phyloP scores from a whole-genome alignment of 441 rosid species.

The Bruguiera hainesii region DNA sequence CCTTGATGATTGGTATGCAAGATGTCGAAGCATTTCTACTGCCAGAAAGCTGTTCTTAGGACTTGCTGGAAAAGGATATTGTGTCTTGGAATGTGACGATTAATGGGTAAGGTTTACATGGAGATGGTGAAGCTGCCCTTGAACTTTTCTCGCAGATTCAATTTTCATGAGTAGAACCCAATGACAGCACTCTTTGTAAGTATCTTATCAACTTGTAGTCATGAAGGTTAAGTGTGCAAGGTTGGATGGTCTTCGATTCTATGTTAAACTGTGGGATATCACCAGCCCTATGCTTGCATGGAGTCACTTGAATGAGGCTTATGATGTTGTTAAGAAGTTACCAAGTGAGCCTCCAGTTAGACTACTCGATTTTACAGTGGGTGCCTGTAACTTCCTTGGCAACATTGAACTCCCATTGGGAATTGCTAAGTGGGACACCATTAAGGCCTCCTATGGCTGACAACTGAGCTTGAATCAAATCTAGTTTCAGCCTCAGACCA shows the following conservation, averaged over 20 bases:
- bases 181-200: constrained; percentile 51
- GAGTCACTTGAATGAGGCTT: constrained; percentile 61
- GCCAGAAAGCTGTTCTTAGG: constrained; percentile 50
- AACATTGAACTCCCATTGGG: constrained; percentile 38
- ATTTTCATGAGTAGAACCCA: constrained; percentile 40
- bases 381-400: constrained; percentile 36
- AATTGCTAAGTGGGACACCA: no score
- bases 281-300: constrained; percentile 69
- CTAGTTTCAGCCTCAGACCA: no score
- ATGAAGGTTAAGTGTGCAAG: constrained; percentile 54
- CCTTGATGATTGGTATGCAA: constrained; percentile 58
- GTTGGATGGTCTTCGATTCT: constrained; percentile 43
- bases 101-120: constrained; percentile 34
- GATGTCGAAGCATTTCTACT: constrained; percentile 40
- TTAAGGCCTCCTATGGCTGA: no score
- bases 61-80: constrained; percentile 37
- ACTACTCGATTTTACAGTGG: constrained; percentile 55
- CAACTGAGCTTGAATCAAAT: no score
- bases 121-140: constrained; percentile 50
- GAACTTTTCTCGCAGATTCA: constrained; percentile 50
- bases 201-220: constrained; percentile 63
- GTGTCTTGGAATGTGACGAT: constrained; percentile 59
- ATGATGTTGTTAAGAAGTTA: constrained; percentile 48
- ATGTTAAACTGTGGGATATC: constrained; percentile 40
- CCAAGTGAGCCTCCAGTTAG: constrained; percentile 60